phyloP scores from a whole-genome alignment of 2,329 filamentous ascomycete genomes.

The Phaeosphaeriaceae sp. region DNA sequence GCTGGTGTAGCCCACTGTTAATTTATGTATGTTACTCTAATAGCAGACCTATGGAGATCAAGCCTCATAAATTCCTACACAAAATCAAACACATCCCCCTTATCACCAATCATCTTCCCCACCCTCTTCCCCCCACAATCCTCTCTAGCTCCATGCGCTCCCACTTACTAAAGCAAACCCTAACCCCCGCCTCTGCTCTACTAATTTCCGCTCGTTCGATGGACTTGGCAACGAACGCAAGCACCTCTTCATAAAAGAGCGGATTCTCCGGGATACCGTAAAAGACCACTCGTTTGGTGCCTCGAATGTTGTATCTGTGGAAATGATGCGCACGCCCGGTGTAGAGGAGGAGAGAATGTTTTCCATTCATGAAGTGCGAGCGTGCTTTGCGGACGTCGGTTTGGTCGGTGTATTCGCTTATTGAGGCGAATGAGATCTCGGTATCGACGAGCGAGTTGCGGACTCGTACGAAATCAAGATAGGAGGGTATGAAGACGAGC shows the following conservation, averaged over 20 bases:
- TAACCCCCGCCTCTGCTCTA: conserved; percentile 56
- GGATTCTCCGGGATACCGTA: conserved; percentile 92
- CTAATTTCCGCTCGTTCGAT: conserved; percentile 65
- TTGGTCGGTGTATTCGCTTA: conserved; percentile 85
- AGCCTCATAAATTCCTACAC: too few species aligned
- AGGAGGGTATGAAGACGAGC: conserved; percentile 88
- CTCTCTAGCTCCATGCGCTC: conserved; percentile 89
- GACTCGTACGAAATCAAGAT: conserved; percentile 92
- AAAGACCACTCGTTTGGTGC: conserved; percentile 83
- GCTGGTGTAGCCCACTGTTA: too few species aligned
- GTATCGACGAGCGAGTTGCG: conserved; percentile 89
- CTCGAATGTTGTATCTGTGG: conserved; percentile 80
- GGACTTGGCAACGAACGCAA: conserved; percentile 66
- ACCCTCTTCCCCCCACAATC: conserved; percentile 83
- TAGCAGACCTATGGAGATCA: too few species aligned
- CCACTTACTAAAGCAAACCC: conserved; percentile 80
- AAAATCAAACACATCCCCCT: conserved; percentile 93
- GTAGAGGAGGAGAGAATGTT: conserved; percentile 85
- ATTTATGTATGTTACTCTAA: too few species aligned
- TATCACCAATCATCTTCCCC: conserved; percentile 81
- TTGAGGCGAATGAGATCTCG: conserved; percentile 74
- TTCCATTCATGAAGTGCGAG: conserved; percentile 83
- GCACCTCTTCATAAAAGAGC: conserved; percentile 77
- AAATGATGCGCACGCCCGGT: conserved; percentile 98
- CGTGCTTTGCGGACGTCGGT: conserved; percentile 82